Base-by-base conservation (phyloP, 768 basidiomycete genomes). In the Boletellus emodensis region DNA sequence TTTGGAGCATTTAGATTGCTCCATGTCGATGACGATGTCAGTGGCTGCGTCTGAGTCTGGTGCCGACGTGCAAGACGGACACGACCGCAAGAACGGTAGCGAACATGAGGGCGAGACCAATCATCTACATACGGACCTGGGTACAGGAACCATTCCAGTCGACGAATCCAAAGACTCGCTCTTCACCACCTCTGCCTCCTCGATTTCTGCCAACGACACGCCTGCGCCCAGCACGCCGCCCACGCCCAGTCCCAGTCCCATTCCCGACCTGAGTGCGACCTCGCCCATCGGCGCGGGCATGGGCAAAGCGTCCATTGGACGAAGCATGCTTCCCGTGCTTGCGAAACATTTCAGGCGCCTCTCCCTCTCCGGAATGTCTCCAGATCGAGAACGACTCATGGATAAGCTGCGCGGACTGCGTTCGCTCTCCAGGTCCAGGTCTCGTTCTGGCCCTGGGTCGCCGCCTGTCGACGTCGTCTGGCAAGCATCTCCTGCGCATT, bases 301-400 rank as follows among this genome's bases (percentile, higher is more conserved):
- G 1, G 18, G 49, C 38, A 30, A 49, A 34, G 18, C 40, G 17
- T 56, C 62, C 17, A n/a, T 56, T 7, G 53, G 56, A 33, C 55
- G 60, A 12, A 66, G 64, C 46, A 66, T 68, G 64, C 62, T 64
- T 4, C 67, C 65, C 12, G 56, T 68, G 2, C 53, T 61, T 32
- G 59, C 53, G 24, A 64, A 58, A n/a, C 64, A 58, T 22, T 50
- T 68, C 28, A 47, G 51, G 4, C 51, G 64, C 2, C 64, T 68
- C 43, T 59, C 61, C 6, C 36, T 59, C 36, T 55, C 60, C 1
- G 39, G 48, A 10, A 8, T 37, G 13, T 57, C 63, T 10, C 64
- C 55, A 0, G 59, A 60, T 18, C 63, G 61, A n/a, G 64, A 56
- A 20, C 49, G 53, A 1, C 41, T 66, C 11, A 34, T 66, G 30